Conservation (phyloP, 352 stramenopile genomes). For the Phytopythium litorale region DNA sequence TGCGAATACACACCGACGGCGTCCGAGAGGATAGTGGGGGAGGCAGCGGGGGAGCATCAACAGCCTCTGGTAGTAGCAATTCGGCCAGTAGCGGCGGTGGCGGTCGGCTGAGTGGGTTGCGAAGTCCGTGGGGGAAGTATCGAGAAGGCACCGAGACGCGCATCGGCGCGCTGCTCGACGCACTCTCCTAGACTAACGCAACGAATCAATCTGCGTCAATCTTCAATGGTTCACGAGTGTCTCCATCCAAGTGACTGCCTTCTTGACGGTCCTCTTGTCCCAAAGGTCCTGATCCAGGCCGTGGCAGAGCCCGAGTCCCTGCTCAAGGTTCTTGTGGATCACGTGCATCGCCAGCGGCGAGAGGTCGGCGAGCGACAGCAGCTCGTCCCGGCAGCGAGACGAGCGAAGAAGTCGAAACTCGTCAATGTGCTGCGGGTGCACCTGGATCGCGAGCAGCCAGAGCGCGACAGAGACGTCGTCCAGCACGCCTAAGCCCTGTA, state of each 20-base stretch:
- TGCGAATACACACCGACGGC: constrained; percentile 54
- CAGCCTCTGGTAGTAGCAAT: constrained; percentile 2
- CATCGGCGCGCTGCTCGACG: constrained; percentile 35
- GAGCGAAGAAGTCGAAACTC: constrained; percentile 14
- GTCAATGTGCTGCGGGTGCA: constrained; percentile 23
- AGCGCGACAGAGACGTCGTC: constrained; percentile 63
- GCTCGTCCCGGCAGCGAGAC: constrained; percentile 13
- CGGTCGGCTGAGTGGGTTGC: constrained; percentile 3
- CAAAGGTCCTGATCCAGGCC: constrained; percentile 18
- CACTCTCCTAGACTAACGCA: constrained; percentile 18
- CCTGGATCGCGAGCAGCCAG: constrained; percentile 51
- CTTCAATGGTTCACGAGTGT: neutral
- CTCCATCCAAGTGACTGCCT: neutral
- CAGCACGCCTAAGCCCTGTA: constrained; percentile 33
- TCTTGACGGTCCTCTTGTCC: constrained; percentile 5
- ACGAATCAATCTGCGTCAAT: neutral
- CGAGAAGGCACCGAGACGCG: constrained; percentile 27
- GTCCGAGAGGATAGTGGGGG: constrained; percentile 42
- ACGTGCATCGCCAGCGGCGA: constrained; percentile 15
- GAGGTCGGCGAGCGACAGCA: constrained; percentile 31
- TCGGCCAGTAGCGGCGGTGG: neutral
- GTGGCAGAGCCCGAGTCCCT: constrained; percentile 13
- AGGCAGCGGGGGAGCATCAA: constrained; percentile 11
- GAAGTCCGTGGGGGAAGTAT: constrained; percentile 7
- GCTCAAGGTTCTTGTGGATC: constrained; percentile 22